Base-by-base conservation (phyloP, 1,139 yeast species). In the Candida smagusa region DNA sequence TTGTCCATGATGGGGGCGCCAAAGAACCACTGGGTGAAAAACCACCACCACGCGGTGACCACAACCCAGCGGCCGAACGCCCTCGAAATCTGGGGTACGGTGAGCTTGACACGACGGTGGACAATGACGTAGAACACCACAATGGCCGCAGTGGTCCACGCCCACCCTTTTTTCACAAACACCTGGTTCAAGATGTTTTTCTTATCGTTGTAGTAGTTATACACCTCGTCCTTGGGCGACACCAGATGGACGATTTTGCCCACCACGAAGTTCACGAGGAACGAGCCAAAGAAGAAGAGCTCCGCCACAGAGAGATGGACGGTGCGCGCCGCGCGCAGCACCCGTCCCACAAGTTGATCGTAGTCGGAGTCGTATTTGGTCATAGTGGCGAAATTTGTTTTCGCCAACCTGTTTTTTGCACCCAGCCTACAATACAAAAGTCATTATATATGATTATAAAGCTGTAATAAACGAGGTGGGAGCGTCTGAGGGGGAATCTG, bases 121-220 rank as follows among this genome's bases (percentile, higher is more conserved):
- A 45, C 30, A 12, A 44, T 12, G 2, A 42, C 52, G 42, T 68
- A 69, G 44, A 68, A 70, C 6, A 49, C 37, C 1, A 52, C 40
- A 6, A 70, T 47, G 12, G 49, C 56, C 3, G 63, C 16, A 0
- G 89, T 73, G 1, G 96, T 89, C 97, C 97, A 92, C 11, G 79
- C 72, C 98, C 98, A 92, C 2, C 97, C 97, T 30, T 72, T 72
- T 53, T 92, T 92, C 31, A 90, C 96, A 56, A 92, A 85, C 4
- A 74, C 37, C 25, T 73, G 74, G 58, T 92, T 92, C 44, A 90
- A 57, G 12, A 89, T 33, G 56, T 85, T 85, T 31, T 72, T 61
- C 56, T 82, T 84, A 42, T 76, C 63, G 40, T 83, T 77, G 58
- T 81, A 84, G 54, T 77, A 78, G 52, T 74, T 77, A 56, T 66